Conservation (phyloP, 208 protist genomes). For the Acanthamoeba sp. region DNA sequence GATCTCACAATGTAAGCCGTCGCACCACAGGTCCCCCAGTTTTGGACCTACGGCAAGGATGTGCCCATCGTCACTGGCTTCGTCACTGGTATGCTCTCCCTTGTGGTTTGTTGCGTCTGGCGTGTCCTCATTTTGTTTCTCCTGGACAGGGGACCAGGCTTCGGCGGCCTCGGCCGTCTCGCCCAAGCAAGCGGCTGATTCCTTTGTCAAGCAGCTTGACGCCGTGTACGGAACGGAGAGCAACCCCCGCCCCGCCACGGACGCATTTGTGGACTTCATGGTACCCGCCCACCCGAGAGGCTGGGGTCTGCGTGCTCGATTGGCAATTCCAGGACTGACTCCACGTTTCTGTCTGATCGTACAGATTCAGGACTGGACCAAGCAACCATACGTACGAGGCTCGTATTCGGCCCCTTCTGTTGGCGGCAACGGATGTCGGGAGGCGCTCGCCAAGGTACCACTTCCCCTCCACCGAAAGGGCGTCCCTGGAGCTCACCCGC, state of each 20-base stretch:
- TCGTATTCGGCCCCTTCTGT: slow-evolving; percentile 32
- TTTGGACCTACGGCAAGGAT: slow-evolving; percentile 51
- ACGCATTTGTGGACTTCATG: slow-evolving; percentile 29
- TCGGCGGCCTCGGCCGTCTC: neutral
- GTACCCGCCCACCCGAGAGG: neutral
- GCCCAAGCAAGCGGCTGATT: slow-evolving; percentile 1
- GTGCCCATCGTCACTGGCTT: slow-evolving; percentile 22
- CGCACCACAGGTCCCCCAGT: slow-evolving; percentile 4
- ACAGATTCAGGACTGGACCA: slow-evolving; percentile 45
- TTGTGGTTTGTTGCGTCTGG: neutral
- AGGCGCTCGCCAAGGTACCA: slow-evolving; percentile 8
- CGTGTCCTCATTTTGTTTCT: too few species aligned
- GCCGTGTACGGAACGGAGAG: slow-evolving; percentile 49
- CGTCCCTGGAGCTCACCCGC: neutral
- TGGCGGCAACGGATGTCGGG: neutral
- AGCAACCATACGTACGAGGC: slow-evolving; percentile 44
- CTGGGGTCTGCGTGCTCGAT: neutral
- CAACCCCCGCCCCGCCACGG: neutral
- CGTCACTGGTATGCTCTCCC: neutral
- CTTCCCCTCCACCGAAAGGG: neutral
- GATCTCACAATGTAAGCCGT: neutral
- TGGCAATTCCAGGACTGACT: neutral
- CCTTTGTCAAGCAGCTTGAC: slow-evolving; percentile 33
- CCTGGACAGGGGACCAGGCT: slow-evolving; percentile 11
- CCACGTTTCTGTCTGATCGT: neutral